Base-by-base conservation (phyloP, 2,329 filamentous ascomycete species). In the Aspergillaceae sp. region DNA sequence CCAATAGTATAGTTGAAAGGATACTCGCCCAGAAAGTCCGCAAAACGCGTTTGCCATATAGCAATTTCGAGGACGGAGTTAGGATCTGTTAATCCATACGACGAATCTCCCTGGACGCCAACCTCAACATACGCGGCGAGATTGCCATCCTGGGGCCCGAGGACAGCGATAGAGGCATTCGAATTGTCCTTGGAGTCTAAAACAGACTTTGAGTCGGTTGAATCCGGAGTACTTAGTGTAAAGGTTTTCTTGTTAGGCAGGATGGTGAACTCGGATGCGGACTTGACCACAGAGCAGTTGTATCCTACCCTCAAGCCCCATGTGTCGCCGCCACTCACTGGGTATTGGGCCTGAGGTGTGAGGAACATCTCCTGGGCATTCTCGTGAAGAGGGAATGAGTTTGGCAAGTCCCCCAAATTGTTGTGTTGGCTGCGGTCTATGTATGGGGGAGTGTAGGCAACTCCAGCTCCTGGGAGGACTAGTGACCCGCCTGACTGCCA, bases 251-350 rank as follows among this genome's bases (percentile, higher is more conserved):
- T 43, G 35, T 43, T 41, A 19, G 26, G 38, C 19, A 51, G 47
- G 34, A 51, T 47, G 19, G 43, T 49, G 28, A 51, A 49, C 26
- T 51, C 38, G 27, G 43, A 47, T n/a, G 28, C 38, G 9, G 47
- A 44, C 10, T 42, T 32, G 9, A 49, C 49, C 10, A 49, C 28
- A 7, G 40, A 34, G 30, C 49, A 51, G 28, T 41, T 47, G 40
- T 49, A 51, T 9, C 41, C 37, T 4, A 51, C 29, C n/a, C 41
- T 43, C 27, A 51, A 38, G 10, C 49, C 49, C 49, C 49, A 51
- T 7, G 44, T 38, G 9, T 35, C 41, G 5, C 49, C 49, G 8
- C 30, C 30, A 10, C 38, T 19, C 2, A 51, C 29, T 29, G 49
- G 49, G 19, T 28, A 10, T 11, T 30, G 27, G 3, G 40, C 45